A percentile compares a stretch with the other conserved stretches of the same genome.
These are phyloP conservation scores for Stentor coeruleus DNA, from an alignment of 73 alveolate genomes.

Conservation along the genomic window DNA sequence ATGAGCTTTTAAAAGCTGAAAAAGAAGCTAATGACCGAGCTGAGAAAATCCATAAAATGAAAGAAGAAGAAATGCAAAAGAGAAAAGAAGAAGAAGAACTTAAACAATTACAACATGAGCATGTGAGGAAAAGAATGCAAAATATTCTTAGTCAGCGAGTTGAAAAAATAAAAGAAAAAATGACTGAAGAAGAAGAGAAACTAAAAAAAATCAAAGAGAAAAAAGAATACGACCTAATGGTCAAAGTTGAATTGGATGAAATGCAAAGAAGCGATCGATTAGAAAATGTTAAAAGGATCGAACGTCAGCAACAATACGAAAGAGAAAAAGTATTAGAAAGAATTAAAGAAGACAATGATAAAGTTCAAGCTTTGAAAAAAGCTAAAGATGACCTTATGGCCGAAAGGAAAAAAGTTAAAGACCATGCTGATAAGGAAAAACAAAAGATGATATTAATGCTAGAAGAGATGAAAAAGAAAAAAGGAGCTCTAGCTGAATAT, in stretches of 20 bases:
- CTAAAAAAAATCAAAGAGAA: neutral
- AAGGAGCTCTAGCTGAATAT: conserved; percentile 18
- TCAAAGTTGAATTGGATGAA: neutral
- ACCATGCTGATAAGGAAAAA: conserved; percentile 20
- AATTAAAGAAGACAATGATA: neutral
- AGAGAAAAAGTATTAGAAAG: conserved; percentile 18
- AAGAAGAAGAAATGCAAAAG: conserved; percentile 6
- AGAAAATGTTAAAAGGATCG: neutral
- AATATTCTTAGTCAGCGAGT: neutral
- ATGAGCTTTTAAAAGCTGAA: neutral
- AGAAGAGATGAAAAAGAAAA: conserved; percentile 8
- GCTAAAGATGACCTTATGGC: neutral
- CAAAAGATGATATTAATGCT: neutral
- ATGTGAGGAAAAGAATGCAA: neutral
- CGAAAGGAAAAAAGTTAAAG: conserved; percentile 10
- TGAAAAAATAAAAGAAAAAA: neutral
- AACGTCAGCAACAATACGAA: neutral
- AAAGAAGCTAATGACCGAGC: neutral
- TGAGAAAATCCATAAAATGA: neutral
- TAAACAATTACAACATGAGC: neutral
- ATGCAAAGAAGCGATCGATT: conserved; percentile 25
- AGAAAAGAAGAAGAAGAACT: conserved; percentile 13
- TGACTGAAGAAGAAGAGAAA: neutral
- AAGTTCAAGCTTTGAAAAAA: neutral
- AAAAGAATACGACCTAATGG: neutral